Base-by-base conservation (phyloP, 805 yeast genomes). In the Sugiyamaella floridensis region DNA sequence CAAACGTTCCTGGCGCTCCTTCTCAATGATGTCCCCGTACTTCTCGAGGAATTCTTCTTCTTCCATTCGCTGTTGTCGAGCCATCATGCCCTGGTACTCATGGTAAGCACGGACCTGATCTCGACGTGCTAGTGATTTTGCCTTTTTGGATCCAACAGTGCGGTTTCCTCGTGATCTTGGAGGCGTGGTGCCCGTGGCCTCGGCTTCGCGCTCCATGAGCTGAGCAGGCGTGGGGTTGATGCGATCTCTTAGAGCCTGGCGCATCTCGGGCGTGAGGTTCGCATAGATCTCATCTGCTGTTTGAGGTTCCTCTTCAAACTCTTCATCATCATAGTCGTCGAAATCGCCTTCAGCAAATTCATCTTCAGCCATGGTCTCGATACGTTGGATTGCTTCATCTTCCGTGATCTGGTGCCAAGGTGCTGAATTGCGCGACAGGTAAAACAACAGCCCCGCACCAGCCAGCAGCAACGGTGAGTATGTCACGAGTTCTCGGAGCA, bases 31-130 rank as follows among this genome's bases (percentile, higher is more conserved):
- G 45, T 67, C 71, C 28, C 65, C 68, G 48, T 63, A 65, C 57
- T 54, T 48, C 41, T 62, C 58, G 34, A 65, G 63, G 53, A 57
- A 65, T 16, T 53, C 48, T 40, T 53, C 47, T n/a, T 60, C 56
- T 11, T 53, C 58, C 32, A 54, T 54, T 8, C 61, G 52, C 37
- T 58, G 58, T n/a, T 55, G 61, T 40, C 60, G 67, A 19, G 67
- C 67, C 52, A 54, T 55, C 50, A 63, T 63, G 18, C 69, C 58
- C 22, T 67, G 61, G 48, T 57, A 63, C 56, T 67, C 71, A 50
- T 57, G 61, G 52, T 64, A 67, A 26, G 66, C 66, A 4, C 70
- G 53, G n/a, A 65, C 58, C 49, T 60, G 67, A 41, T 66, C 71
- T 34, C 63, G 50, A 19, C 58, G 49, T 6, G 67, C 70, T 37